Base-by-base conservation (phyloP, 2,329 filamentous ascomycete species). In the Didymella pinodella region DNA sequence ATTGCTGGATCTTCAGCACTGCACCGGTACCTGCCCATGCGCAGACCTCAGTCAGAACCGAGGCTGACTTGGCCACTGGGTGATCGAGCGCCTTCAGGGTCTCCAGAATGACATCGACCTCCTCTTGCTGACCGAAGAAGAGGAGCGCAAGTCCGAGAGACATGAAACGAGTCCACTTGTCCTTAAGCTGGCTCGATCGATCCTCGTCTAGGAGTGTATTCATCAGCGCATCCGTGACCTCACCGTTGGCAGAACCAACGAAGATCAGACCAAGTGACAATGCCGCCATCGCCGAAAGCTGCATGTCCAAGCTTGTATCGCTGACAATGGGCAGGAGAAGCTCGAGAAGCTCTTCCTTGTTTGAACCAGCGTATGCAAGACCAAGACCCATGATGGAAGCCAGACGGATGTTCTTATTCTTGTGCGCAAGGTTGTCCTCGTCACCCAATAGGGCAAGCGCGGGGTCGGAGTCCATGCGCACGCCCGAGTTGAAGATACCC, bases 111-210 rank as follows among this genome's bases (percentile, higher is more conserved):
- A 98, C 94, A 71, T 99, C 95, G n/a, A 98, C 95, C 77, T 98
- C 94, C 78, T 99, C 95, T 79, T 99, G 95, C 65, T 92, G 90
- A 38, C 95, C 95, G 70, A 99, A 98, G 85, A 93, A 99, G 28
- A 99, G 84, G 26, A 99, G 85, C 1, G 94, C 95, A 63, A 99
- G 85, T 65, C 95, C 95, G 41, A 99, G 88, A 20, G 92, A 93
- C 82, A 99, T 90, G 81, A 99, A 99, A 18, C 95, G 89, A 31
- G 93, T 95, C 95, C 95, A 99, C 80, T 98, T 99, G 80, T 98
- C 92, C 68, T 96, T 97, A 61, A 99, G 83, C 77, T 97, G 93
- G 72, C 86, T 89, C 79, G 90, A 90, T 57, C 93, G 88, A 60
- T 98, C 94, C 58, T 98, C 94, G 67, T 99, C 95, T 78, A 99